These are phyloP conservation scores for Juglanconis oblonga DNA, from an alignment of 2,329 filamentous ascomycete species.

Conservation along the genomic window DNA sequence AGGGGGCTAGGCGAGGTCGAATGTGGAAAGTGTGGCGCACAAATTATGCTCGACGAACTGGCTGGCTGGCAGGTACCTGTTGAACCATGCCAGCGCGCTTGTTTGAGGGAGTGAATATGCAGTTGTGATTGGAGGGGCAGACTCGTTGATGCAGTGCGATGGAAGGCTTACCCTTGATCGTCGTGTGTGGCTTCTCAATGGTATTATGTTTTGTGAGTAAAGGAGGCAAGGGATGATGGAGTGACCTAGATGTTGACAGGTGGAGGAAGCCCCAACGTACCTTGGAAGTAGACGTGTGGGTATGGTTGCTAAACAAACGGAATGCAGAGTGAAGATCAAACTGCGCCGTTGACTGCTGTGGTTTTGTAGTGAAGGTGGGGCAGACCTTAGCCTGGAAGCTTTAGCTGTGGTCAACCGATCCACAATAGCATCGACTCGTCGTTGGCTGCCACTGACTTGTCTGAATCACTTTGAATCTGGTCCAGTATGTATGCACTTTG, in stretches of 20 bases:
- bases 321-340: too few relatives aligned
- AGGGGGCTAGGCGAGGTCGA: not conserved
- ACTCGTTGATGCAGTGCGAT: not conserved
- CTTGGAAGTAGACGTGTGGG: not conserved
- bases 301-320: too few relatives aligned
- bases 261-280: not conserved
- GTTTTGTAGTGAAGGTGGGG: too few relatives aligned
- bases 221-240: not conserved
- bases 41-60: not conserved
- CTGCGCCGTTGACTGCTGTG: too few relatives aligned
- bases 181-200: not conserved
- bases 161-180: not conserved
- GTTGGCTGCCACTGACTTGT: too few relatives aligned
- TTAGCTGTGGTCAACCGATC: too few relatives aligned
- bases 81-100: not conserved
- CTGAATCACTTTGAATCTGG: too few relatives aligned
- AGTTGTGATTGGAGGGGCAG: not conserved
- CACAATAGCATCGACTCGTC: too few relatives aligned
- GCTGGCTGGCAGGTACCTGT: constrained; percentile 10
- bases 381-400: too few relatives aligned
- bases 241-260: not conserved
- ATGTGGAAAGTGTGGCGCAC: constrained; percentile 18
- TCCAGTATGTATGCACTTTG: too few relatives aligned
- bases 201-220: not conserved
- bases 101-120: not conserved